Evolutionary conservation across 1,139 yeast genomes (phyloP), one percentile per base, ranked within the genome.

Genomic region (Suhomyces atakaporum): DNA sequence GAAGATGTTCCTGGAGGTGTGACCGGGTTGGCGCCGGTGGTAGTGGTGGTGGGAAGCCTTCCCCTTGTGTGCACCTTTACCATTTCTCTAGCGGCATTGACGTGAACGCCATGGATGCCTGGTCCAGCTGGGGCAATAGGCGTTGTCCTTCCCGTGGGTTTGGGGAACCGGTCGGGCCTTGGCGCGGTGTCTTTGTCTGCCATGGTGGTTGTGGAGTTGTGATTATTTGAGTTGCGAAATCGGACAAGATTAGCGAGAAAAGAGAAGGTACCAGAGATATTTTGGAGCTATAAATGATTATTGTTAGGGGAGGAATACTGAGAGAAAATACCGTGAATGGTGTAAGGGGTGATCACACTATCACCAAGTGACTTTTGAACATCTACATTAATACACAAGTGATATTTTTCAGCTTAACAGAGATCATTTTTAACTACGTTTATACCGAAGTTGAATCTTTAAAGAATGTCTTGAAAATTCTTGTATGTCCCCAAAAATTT

Each of bases 61-160:
- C 67, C 71, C 27, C 62, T 58, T 2, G 73, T 61, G 43, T 67
- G 74, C 36, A 52, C 57, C 50, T 34, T 63, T 26, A 75, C 80
- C 81, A 82, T 74, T 50, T 81, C 81, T 39, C 88, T 63, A 2
- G 90, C 90, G 16, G 75, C 58, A 45, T 71, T 70, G n/a, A 81
- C 67, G 45, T 79, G 80, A 3, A 79, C 66, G 0, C 83, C 79
- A 34, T 71, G 66, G 27, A 81, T 76, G 1, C 77, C 80, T 5
- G 44, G 39, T 7, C 40, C 37, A 9, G 28, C 18, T 18, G 16
- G 27, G 4, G 10, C 19, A 12, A 19, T 10, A 18, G 26, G 18
- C 14, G 25, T 6, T 15, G 31, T 13, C 11, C 21, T 10, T 3
- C 27, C 5, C 9, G 20, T 16, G 13, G 28, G 28, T 11, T 18